Conservation (phyloP, 73 alveolate species). For the Stentor roeselii region DNA sequence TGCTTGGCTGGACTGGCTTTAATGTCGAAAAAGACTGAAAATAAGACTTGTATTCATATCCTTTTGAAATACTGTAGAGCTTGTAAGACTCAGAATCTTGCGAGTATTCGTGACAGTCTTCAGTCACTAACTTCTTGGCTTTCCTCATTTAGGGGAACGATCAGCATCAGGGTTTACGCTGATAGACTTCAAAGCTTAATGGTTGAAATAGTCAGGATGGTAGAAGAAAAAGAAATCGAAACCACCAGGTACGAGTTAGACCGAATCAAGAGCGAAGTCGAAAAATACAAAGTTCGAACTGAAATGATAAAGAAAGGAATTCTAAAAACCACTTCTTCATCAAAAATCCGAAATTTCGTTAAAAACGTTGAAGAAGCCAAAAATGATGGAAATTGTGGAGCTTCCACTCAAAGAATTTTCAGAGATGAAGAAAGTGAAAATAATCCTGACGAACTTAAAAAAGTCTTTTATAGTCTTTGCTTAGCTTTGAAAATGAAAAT, state of each 20-base stretch:
- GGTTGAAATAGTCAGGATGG: not conserved
- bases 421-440: conserved; percentile 7
- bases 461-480: not conserved
- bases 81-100: not conserved
- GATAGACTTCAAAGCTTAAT: not conserved
- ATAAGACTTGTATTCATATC: not conserved
- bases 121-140: not conserved
- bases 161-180: not conserved
- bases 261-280: not conserved
- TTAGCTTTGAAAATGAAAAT: not conserved
- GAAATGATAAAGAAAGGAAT: not conserved
- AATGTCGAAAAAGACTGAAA: not conserved
- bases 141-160: not conserved
- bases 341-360: not conserved
- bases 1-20: not conserved
- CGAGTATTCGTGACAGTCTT: not conserved
- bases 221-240: conserved; percentile 15
- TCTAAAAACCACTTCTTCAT: not conserved
- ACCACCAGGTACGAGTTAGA: not conserved
- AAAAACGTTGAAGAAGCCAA: not conserved
- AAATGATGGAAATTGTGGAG: conserved; percentile 14
- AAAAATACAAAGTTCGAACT: conserved; percentile 14
- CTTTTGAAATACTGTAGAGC: not conserved
- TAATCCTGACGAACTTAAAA: not conserved
- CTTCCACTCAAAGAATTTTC: not conserved